phyloP scores from a whole-genome alignment of 768 basidiomycete genomes.

The Tubosaeta sp. region DNA sequence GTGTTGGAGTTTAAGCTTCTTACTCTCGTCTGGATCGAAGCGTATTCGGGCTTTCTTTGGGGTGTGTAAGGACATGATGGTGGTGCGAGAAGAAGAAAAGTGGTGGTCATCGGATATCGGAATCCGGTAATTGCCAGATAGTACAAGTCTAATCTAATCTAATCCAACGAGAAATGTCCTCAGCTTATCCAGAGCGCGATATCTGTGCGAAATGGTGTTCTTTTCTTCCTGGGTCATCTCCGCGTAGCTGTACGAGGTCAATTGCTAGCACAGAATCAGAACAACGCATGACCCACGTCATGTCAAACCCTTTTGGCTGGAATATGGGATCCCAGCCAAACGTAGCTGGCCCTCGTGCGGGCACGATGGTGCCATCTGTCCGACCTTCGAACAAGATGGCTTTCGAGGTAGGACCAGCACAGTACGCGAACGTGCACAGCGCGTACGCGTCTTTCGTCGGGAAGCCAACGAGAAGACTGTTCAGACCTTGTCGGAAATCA shows the following conservation, averaged over 20 bases:
- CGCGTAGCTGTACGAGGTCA: slow-evolving; percentile 43
- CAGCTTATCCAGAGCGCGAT: slow-evolving; percentile 57
- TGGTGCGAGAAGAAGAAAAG: slow-evolving; percentile 2
- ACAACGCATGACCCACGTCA: slow-evolving; percentile 54
- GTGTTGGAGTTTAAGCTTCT: slow-evolving; percentile 5
- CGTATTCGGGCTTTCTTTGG: slow-evolving; percentile 26
- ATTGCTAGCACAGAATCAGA: background rate
- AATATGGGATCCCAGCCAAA: slow-evolving; percentile 96
- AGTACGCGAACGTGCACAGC: slow-evolving; percentile 95
- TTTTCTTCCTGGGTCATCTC: slow-evolving; percentile 64
- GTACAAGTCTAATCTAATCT: background rate
- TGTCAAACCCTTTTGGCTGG: slow-evolving; percentile 66
- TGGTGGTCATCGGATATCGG: slow-evolving; percentile 14
- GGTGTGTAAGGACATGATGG: slow-evolving; percentile 17
- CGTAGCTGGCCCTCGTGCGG: slow-evolving; percentile 65
- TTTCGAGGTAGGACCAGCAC: slow-evolving; percentile 72
- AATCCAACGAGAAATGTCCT: slow-evolving; percentile 35
- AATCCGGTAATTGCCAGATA: slow-evolving; percentile 8
- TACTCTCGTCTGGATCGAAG: slow-evolving; percentile 20
- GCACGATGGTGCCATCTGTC: slow-evolving; percentile 88
- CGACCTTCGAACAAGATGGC: slow-evolving; percentile 83
- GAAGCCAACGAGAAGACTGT: slow-evolving; percentile 76
- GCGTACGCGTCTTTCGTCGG: slow-evolving; percentile 77
- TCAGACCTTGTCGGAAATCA: slow-evolving; percentile 52
- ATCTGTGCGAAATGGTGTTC: slow-evolving; percentile 64